A percentile compares a stretch with the other conserved stretches of the same genome.
Conservation (phyloP, 768 basidiomycete genomes). For the Auriscalpium vulgare region DNA sequence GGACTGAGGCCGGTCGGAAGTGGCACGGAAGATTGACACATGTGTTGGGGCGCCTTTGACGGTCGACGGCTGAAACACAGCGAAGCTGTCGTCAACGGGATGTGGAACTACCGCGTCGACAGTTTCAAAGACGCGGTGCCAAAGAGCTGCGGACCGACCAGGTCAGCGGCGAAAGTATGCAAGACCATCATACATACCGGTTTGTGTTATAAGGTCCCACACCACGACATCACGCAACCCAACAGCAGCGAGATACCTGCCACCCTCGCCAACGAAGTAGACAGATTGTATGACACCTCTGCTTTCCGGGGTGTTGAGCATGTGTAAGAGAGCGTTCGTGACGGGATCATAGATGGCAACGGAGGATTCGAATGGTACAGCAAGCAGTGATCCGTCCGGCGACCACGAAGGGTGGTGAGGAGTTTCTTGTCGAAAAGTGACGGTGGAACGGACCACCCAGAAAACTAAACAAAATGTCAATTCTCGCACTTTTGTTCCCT, state of each 20-base stretch:
- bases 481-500: background rate
- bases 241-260: slow-evolving; percentile 60
- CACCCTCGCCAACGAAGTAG: slow-evolving; percentile 62
- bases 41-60: slow-evolving; percentile 26
- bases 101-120: slow-evolving; percentile 48
- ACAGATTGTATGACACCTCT: slow-evolving; percentile 35
- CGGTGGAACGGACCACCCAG: slow-evolving; percentile 75
- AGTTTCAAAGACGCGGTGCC: background rate
- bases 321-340: slow-evolving; percentile 51
- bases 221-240: slow-evolving; percentile 45
- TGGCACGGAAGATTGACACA: slow-evolving; percentile 40
- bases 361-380: slow-evolving; percentile 56
- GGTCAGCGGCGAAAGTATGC: too few relatives aligned
- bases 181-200: slow-evolving; percentile 36
- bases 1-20: slow-evolving; percentile 37
- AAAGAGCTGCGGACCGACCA: too few relatives aligned
- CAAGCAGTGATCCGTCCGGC: slow-evolving; percentile 78
- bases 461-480: slow-evolving; percentile 35
- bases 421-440: slow-evolving; percentile 57
- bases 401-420: slow-evolving; percentile 74
- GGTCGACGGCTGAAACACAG: slow-evolving; percentile 33
- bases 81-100: slow-evolving; percentile 49
- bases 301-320: slow-evolving; percentile 46
- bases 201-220: slow-evolving; percentile 65
- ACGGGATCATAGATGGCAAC: slow-evolving; percentile 70